Evolutionary conservation across 495 filamentous ascomycete genomes (phyloP), one percentile per base, ranked within the genome.

Genomic region (Margaritispora aquatica): DNA sequence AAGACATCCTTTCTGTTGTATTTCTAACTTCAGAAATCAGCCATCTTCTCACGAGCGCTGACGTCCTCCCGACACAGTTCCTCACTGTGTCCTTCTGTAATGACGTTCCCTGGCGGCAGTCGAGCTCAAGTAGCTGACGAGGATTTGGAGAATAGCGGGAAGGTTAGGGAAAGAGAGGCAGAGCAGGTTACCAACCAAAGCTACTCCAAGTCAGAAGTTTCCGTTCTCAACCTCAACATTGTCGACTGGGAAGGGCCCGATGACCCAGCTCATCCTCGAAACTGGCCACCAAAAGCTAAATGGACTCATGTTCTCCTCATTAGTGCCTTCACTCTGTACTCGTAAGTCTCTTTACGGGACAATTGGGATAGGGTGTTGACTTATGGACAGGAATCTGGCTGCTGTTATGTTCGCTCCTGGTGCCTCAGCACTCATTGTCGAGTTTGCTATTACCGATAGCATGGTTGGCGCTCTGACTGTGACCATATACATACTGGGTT

Each of bases 291-390:
- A 27, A 71, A 72, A 51, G 88, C 87, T 73, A 82, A 81, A 74
- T 47, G 74, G 1, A 76, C 82, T 54, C 87, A 84, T 1, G 75
- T 84, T 66, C 73, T 82, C 29, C 73, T 84, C 68, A 75, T 76
- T 17, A 80, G 75, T 66, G 76, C 84, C 57, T 85, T 81, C 0
- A 79, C 86, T 50, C 67, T 87, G 61, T 78, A 82, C 61, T 73
- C 70, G 54, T 57, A 57, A 58, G 55, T 44, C 3, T 20, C n/a
- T 58, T 51, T 24, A 22, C 20, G 3, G 21, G n/a, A n/a, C n/a
- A n/a, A n/a, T n/a, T n/a, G n/a, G n/a, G n/a, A n/a, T n/a, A n/a
- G n/a, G n/a, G n/a, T n/a, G n/a, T n/a, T n/a, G n/a, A 9, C 22
- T 57, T 48, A 38, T 10, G 24, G 44, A 44, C 31, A 41, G 44